Percentiles rank a stretch among this genome's conserved stretches.
Conservation (phyloP, 495 filamentous ascomycete species). For the Immersiella caudata region DNA sequence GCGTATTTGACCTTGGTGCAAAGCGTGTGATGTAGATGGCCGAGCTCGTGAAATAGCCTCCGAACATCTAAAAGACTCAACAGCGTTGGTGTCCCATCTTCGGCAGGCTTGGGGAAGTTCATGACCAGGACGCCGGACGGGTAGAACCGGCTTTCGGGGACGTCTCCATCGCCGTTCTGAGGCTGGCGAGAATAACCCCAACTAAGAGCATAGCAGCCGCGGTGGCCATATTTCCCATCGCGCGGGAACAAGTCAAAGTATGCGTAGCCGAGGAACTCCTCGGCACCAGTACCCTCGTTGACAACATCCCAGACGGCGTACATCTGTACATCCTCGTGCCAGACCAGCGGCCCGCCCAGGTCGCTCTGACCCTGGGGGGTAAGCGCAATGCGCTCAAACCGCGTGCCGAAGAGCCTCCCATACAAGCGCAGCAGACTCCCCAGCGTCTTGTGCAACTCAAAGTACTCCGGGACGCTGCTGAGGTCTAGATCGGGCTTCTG, state of each 20-base stretch:
- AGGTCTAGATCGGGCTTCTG: slow-evolving; percentile 66
- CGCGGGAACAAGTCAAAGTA: slow-evolving; percentile 72
- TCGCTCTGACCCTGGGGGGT: neutral
- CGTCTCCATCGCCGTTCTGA: neutral
- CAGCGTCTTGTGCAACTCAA: slow-evolving; percentile 72
- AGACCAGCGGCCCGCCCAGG: slow-evolving; percentile 59
- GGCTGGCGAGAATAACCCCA: neutral
- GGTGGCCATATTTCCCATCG: slow-evolving; percentile 50
- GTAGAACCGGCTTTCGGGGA: neutral
- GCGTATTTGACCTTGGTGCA: slow-evolving; percentile 4
- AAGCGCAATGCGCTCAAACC: slow-evolving; percentile 39
- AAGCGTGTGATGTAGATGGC: slow-evolving; percentile 16
- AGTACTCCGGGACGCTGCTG: slow-evolving; percentile 67
- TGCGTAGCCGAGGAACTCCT: slow-evolving; percentile 66
- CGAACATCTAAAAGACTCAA: slow-evolving; percentile 6
- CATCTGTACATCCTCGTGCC: slow-evolving; percentile 71
- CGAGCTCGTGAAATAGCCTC: slow-evolving; percentile 20
- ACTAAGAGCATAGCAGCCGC: slow-evolving; percentile 7
- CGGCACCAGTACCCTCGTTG: slow-evolving; percentile 53
- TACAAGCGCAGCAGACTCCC: slow-evolving; percentile 76
- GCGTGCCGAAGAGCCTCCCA: slow-evolving; percentile 66
- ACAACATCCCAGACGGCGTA: slow-evolving; percentile 68
- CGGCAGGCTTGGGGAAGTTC: slow-evolving; percentile 13
- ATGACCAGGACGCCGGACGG: slow-evolving; percentile 14
- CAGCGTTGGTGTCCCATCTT: neutral